Base-by-base conservation (phyloP, 129 eudicot species). In the Calendula officinalis region DNA sequence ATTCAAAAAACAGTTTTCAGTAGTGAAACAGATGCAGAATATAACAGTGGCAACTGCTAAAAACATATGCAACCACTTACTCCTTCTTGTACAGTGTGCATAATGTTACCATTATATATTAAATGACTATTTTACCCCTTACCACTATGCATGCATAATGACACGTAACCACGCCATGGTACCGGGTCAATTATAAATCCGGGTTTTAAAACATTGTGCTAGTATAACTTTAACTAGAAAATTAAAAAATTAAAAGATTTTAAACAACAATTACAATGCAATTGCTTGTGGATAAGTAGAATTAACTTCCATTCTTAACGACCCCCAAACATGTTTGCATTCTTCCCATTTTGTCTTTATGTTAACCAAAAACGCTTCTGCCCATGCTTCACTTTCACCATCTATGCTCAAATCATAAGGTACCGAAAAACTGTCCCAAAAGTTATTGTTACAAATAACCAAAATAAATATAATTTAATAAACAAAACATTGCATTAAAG, bases 201-300 rank as follows among this genome's bases (percentile, higher is more conserved):
- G n/a, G n/a, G n/a, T n/a, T n/a, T n/a, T n/a, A n/a, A n/a, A n/a
- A n/a, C n/a, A n/a, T n/a, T n/a, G 66, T 47, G 51, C 15, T 48
- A 16, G 12, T 3, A 53, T 40, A 54, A 55, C 45, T 68, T 6
- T 12, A 2, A 39, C 37, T 5, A 60, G 16, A 43, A 60, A 55
- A 27, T 35, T 32, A 41, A 68, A 33, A 41, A 1, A 6, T 10
- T 12, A 12, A 32, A 7, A 41, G 32, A 41, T 41, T 42, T 33
- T 62, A 16, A 8, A 48, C 43, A 40, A 44, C 32, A n/a, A 35
- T 69, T 71, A 88, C 70, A 92, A 70, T 47, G 70, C 98, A 75
- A 92, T 83, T 67, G 98, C 91, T 67, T 92, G 96, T 7, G 96
- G 96, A 68, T 81, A 83, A 71, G 95, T 83, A 70, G 71, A 64